Evolutionary conservation across 805 yeast genomes (phyloP).

Genomic region (Saccharomycopsis amapae): DNA sequence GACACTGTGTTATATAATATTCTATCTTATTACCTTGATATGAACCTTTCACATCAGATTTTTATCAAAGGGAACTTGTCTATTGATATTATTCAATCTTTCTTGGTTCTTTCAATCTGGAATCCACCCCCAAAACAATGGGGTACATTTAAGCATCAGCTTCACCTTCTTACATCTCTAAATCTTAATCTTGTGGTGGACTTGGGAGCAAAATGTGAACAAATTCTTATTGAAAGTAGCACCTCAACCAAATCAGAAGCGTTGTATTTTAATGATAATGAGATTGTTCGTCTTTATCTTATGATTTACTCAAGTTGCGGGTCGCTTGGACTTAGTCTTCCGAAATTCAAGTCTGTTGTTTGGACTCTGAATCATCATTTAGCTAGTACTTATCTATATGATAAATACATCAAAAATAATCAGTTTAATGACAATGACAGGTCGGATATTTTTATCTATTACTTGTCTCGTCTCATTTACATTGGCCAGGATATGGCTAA

Average conservation of each 20-base stretch:
- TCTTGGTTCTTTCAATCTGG: slow-evolving; percentile 44
- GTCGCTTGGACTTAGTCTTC: slow-evolving; percentile 42
- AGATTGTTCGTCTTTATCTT: slow-evolving; percentile 36
- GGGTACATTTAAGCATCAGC: slow-evolving; percentile 48
- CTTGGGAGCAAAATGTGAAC: slow-evolving; percentile 32
- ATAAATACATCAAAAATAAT: slow-evolving; percentile 22
- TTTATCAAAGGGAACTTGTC: slow-evolving; percentile 39
- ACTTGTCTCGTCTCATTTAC: slow-evolving; percentile 37
- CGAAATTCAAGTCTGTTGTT: slow-evolving; percentile 41
- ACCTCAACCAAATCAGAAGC: background rate
- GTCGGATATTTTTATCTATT: slow-evolving; percentile 38
- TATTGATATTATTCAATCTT: slow-evolving; percentile 35
- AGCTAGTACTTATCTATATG: slow-evolving; percentile 28
- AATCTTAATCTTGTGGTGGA: slow-evolving; percentile 44
- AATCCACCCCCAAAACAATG: slow-evolving; percentile 44
- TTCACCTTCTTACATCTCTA: slow-evolving; percentile 39
- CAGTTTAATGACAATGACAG: slow-evolving; percentile 23
- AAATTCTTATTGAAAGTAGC: slow-evolving; percentile 5
- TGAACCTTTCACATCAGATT: slow-evolving; percentile 37
- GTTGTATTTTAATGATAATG: slow-evolving; percentile 27
- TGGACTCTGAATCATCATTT: slow-evolving; percentile 41
- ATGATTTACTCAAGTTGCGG: slow-evolving; percentile 47
- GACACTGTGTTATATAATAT: slow-evolving; percentile 33
- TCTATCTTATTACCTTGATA: slow-evolving; percentile 38
- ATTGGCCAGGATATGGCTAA: slow-evolving; percentile 40